Base-by-base conservation (phyloP, 2,329 filamentous ascomycete species). In the Sclerotinia spermophila region DNA sequence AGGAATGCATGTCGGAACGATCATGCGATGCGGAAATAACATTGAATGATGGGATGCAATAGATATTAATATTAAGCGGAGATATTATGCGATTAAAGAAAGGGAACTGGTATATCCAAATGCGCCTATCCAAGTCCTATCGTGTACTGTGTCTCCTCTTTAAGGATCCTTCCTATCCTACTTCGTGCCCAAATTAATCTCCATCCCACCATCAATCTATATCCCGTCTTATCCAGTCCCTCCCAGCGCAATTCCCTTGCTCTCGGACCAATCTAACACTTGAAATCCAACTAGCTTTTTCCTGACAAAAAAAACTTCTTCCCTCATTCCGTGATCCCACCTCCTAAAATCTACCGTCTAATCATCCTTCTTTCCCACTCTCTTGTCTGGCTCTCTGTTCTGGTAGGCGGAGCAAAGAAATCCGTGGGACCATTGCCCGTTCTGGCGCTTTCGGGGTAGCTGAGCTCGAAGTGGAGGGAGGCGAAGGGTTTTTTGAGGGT, bases 361-460 rank as follows among this genome's bases (percentile, higher is more conserved):
- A 67, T 67, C 64, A 53, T 67, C 35, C 48, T 67, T 6, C 51
- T 17, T 21, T 67, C 64, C 64, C 64, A 67, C 21, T 67, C 51
- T 38, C 11, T 67, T 17, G 13, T 51, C 61, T 64, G 61, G 51
- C 44, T 64, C 17, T 51, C 33, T 13, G 61, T 51, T 17, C 30
- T 64, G 0, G 30, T 51, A 6, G 44, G 44, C 8, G 33, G 30
- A 6, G 61, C 38, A n/a, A 64, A 64, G 15, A 64, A 64, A 64
- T 64, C 61, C 13, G 44, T 44, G 2, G 61, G 61, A 0, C 61
- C 61, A 17, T 64, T 38, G 7, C 61, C 61, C 3, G 45, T 35
- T 21, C 35, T 35, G 17, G 44, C 30, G 24, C 61, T 64, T 17
- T 64, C 61, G 4, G 61, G 61, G 8, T 64, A 64, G 30, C 30